phyloP scores from a whole-genome alignment of 2,329 filamentous ascomycete species.

The Aspergillus aculeatus region DNA sequence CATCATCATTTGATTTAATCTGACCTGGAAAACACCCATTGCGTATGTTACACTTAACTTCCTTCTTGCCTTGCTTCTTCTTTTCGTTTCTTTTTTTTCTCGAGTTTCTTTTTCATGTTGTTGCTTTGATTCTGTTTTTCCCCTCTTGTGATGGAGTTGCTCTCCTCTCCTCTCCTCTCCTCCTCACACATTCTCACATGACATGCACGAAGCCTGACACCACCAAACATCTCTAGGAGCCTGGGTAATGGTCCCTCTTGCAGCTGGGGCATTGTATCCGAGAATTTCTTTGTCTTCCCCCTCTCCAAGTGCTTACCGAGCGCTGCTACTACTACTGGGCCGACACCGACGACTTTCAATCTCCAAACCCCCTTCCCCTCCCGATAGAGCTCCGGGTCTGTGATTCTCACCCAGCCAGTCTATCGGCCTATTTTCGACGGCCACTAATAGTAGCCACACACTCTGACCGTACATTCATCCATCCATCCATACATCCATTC shows the following conservation, averaged over 20 bases:
- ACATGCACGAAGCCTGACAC: not conserved
- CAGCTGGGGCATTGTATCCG: not conserved
- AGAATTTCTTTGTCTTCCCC: not conserved
- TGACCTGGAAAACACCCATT: slow-evolving; percentile 10
- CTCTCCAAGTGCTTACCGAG: not conserved
- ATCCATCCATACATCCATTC: not conserved
- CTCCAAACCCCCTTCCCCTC: not conserved
- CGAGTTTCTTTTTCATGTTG: not conserved
- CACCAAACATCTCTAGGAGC: not conserved
- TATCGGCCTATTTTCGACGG: too few relatives aligned
- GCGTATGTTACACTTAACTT: not conserved
- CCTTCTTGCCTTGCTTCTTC: slow-evolving; percentile 7
- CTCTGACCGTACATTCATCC: too few relatives aligned
- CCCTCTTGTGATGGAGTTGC: not conserved
- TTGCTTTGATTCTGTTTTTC: too few relatives aligned
- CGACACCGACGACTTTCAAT: not conserved
- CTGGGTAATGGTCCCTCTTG: not conserved
- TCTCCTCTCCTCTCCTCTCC: slow-evolving; percentile 4
- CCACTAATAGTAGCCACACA: too few relatives aligned
- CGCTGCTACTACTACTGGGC: not conserved
- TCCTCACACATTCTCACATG: not conserved
- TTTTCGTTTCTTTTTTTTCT: slow-evolving; percentile 7
- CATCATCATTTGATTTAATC: slow-evolving; percentile 11
- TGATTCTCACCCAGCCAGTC: too few relatives aligned
- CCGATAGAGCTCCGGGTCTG: too few relatives aligned